Percentiles rank a stretch among this genome's conserved stretches.
phyloP scores from a whole-genome alignment of 768 basidiomycete species.

The Cystofilobasidium bisporidii region DNA sequence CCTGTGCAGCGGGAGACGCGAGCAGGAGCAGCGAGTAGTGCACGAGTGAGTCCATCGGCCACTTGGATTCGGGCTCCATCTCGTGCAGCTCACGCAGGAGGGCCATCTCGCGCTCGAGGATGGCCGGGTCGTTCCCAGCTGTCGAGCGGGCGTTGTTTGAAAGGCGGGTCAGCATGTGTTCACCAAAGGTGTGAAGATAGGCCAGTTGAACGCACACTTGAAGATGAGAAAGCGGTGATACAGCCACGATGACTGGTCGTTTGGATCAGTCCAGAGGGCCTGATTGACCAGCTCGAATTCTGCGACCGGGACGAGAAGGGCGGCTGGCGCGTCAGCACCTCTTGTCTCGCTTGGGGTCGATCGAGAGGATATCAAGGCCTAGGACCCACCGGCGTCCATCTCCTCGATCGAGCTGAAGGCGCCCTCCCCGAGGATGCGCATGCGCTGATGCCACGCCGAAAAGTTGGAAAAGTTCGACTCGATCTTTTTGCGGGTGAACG shows the following conservation, averaged over 20 bases:
- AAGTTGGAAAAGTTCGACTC: conserved; percentile 92
- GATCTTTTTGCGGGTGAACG: conserved; percentile 82
- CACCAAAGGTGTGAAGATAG: not conserved
- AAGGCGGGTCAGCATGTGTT: not conserved
- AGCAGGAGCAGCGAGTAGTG: conserved; percentile 65
- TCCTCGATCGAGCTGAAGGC: conserved; percentile 43
- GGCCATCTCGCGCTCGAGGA: conserved; percentile 60
- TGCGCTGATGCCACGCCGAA: conserved; percentile 97
- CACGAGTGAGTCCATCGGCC: conserved; percentile 89
- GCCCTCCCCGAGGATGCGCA: conserved; percentile 45
- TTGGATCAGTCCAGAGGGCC: conserved; percentile 92
- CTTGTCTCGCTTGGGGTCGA: too few species aligned
- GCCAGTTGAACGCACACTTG: conserved; percentile 46
- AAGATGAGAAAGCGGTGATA: conserved; percentile 98
- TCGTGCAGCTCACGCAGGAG: conserved; percentile 73
- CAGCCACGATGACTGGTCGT: conserved; percentile 94
- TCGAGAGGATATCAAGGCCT: too few species aligned
- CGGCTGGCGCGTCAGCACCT: too few species aligned
- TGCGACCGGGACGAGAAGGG: conserved; percentile 39
- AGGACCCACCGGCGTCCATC: conserved; percentile 61
- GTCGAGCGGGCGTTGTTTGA: not conserved
- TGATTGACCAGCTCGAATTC: conserved; percentile 88
- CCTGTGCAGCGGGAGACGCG: conserved; percentile 32
- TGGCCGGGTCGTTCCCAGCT: conserved; percentile 51
- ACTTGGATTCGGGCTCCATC: conserved; percentile 87